Conservation (phyloP, 345 rosid species). For the Odontarrhena argentea region DNA sequence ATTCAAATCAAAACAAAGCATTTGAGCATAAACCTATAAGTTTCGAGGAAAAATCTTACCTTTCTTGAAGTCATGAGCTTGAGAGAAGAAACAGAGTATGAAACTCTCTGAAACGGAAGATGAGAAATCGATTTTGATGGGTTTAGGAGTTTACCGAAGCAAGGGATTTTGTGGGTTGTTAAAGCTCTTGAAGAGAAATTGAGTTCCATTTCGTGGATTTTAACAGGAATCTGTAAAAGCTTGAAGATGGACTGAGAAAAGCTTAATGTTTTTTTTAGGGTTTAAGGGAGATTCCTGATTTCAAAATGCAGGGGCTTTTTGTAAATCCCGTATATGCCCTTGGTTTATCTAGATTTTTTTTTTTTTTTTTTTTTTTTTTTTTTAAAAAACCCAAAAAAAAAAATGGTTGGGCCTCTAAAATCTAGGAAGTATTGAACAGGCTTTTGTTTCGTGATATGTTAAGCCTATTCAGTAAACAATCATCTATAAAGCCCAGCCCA, state of each 20-base stretch:
- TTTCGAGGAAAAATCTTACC: conserved; percentile 29
- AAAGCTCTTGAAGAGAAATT: conserved; percentile 42
- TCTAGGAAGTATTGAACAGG: too few relatives aligned
- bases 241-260: too few relatives aligned
- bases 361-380: too few relatives aligned
- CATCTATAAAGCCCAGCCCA: too few relatives aligned
- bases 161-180: conserved; percentile 23
- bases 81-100: conserved; percentile 35
- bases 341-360: neutral
- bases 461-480: too few relatives aligned
- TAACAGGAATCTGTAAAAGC: too few relatives aligned
- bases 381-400: too few relatives aligned
- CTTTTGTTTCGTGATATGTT: too few relatives aligned
- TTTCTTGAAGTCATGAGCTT: conserved; percentile 39
- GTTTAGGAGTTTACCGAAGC: conserved; percentile 25
- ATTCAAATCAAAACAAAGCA: conserved; percentile 1
- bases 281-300: conserved; percentile 29
- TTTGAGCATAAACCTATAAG: neutral
- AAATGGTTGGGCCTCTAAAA: too few relatives aligned
- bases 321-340: neutral
- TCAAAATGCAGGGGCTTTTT: neutral
- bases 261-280: conserved; percentile 10
- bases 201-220: conserved; percentile 45
- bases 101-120: conserved; percentile 35
- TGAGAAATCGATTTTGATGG: conserved; percentile 30